These are phyloP conservation scores for Schoenoplectus triqueter DNA, from an alignment of 202 grass and related monocot species.

Conservation along the genomic window DNA sequence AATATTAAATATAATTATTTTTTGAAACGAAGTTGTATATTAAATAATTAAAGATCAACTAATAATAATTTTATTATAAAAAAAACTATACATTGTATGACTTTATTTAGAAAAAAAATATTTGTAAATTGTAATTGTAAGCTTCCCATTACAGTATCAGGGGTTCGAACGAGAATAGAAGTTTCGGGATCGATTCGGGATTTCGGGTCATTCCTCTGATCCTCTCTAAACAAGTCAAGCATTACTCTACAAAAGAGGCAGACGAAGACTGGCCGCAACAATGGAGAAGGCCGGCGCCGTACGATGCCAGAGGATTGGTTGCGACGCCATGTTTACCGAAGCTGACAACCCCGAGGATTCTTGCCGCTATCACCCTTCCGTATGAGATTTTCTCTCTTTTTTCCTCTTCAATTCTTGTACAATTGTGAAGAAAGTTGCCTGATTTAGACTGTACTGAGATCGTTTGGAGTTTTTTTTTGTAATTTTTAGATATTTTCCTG, in stretches of 20 bases:
- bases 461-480: neutral
- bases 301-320: slow-evolving; percentile 89
- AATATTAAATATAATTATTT: too few relatives aligned
- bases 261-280: slow-evolving; percentile 41
- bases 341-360: slow-evolving; percentile 76
- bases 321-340: slow-evolving; percentile 75
- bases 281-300: slow-evolving; percentile 46
- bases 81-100: too few relatives aligned
- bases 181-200: too few relatives aligned
- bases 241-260: neutral
- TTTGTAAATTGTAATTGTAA: too few relatives aligned
- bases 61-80: too few relatives aligned
- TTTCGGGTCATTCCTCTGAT: neutral
- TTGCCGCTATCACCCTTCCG: slow-evolving; percentile 83
- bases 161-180: neutral
- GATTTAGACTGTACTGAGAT: slow-evolving; percentile 5
- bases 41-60: too few relatives aligned
- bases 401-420: neutral
- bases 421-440: neutral
- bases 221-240: slow-evolving; percentile 1
- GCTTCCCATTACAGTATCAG: neutral
- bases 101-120: too few relatives aligned
- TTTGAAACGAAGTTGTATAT: too few relatives aligned
- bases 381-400: slow-evolving; percentile 42
- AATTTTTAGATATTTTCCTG: neutral